phyloP scores from a whole-genome alignment of 2,329 filamentous ascomycete genomes.

The Nectriaceae sp. region DNA sequence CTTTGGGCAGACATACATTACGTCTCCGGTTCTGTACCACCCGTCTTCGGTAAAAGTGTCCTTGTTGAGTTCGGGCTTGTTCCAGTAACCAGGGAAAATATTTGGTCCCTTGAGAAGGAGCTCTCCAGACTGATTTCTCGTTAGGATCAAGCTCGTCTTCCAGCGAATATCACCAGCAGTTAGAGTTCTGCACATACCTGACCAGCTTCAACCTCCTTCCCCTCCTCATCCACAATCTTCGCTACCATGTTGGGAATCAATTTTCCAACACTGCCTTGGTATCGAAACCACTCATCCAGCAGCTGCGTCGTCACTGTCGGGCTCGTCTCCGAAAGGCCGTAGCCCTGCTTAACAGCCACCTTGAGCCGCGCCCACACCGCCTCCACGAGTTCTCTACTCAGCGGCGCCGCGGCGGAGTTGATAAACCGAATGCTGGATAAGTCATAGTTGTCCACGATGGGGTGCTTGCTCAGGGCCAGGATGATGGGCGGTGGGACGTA shows the following conservation, averaged over 20 bases:
- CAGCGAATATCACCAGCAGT: too few species aligned
- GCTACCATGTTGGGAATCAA: slow-evolving; percentile 78
- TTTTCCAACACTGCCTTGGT: slow-evolving; percentile 76
- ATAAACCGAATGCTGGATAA: slow-evolving; percentile 78
- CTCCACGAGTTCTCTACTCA: slow-evolving; percentile 79
- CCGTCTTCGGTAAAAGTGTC: slow-evolving; percentile 75
- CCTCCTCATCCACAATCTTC: slow-evolving; percentile 72
- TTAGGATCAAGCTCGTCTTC: too few species aligned
- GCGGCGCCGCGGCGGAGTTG: slow-evolving; percentile 83
- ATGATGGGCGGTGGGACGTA: slow-evolving; percentile 87
- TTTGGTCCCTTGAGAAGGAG: slow-evolving; percentile 80
- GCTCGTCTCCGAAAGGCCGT: slow-evolving; percentile 85
- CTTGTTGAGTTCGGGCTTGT: slow-evolving; percentile 69
- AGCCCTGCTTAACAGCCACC: slow-evolving; percentile 87
- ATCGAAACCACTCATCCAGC: slow-evolving; percentile 74
- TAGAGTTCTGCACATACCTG: too few species aligned
- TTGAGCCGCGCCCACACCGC: slow-evolving; percentile 73
- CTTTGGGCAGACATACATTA: slow-evolving; percentile 74
- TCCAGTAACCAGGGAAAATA: slow-evolving; percentile 76
- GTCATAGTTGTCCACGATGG: slow-evolving; percentile 77
- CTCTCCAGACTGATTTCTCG: slow-evolving; percentile 53
- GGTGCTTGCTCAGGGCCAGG: slow-evolving; percentile 77
- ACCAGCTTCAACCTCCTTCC: slow-evolving; percentile 56
- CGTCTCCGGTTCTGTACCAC: slow-evolving; percentile 89
- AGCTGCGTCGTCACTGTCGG: slow-evolving; percentile 75